A percentile compares a stretch with the other conserved stretches of the same genome.
Conservation (phyloP, 768 basidiomycete species). For the Scleroderma citrinum region DNA sequence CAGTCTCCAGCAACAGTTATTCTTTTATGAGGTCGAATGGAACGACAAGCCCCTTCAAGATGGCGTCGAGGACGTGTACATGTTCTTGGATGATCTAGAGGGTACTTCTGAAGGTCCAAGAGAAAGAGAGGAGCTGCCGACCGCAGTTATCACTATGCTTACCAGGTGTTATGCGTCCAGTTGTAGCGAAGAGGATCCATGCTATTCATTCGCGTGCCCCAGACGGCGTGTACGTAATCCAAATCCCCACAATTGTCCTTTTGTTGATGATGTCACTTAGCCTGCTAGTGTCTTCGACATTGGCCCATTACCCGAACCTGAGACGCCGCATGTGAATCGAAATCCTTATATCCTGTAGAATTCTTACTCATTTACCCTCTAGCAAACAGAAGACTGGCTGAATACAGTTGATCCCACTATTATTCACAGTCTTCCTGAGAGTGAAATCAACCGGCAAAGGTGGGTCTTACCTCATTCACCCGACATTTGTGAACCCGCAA, state of each 20-base stretch:
- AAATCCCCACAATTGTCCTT: background rate
- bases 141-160: constrained; percentile 83
- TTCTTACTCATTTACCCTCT: background rate
- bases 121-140: constrained; percentile 73
- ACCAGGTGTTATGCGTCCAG: constrained; percentile 88
- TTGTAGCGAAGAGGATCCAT: constrained; percentile 73
- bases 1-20: constrained; percentile 86
- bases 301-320: constrained; percentile 18
- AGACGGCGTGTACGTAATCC: constrained; percentile 43
- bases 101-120: constrained; percentile 53
- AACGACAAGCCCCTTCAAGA: constrained; percentile 76
- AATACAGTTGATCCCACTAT: constrained; percentile 44
- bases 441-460: constrained; percentile 81
- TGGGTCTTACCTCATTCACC: constrained; percentile 25
- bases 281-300: constrained; percentile 18
- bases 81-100: constrained; percentile 81
- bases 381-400: constrained; percentile 44
- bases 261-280: constrained; percentile 16
- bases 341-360: constrained; percentile 18
- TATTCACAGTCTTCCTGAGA: constrained; percentile 54
- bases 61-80: constrained; percentile 89
- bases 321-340: constrained; percentile 28
- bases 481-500: background rate
- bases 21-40: constrained; percentile 98
- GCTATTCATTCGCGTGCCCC: constrained; percentile 82